These are phyloP conservation scores for Arabidopsis arenosa DNA, from an alignment of 345 rosid species.

Conservation along the genomic window DNA sequence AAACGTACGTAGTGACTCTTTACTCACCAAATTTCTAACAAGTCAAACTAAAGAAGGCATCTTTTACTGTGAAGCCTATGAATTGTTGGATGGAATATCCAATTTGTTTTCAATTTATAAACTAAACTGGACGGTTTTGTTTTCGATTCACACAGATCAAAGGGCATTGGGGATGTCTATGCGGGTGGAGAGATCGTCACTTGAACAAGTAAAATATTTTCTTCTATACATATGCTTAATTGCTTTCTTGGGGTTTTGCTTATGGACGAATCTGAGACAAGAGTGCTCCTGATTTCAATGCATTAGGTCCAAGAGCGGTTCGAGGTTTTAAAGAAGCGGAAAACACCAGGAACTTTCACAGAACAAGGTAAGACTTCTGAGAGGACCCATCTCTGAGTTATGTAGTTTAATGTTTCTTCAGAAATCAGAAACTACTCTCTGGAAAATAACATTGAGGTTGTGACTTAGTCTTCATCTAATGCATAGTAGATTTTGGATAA, in stretches of 20 bases:
- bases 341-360: constrained; percentile 82
- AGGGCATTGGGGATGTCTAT: constrained; percentile 99
- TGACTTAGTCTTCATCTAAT: neutral
- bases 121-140: neutral
- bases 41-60: neutral
- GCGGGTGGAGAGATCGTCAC: constrained; percentile 93
- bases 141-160: constrained; percentile 62
- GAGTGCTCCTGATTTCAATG: constrained; percentile 20
- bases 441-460: neutral
- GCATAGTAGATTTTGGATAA: constrained; percentile 19
- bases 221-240: constrained; percentile 8
- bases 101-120: constrained; percentile 20
- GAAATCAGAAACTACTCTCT: constrained; percentile 14
- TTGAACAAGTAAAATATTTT: constrained; percentile 62
- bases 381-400: constrained; percentile 10
- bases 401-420: constrained; percentile 7
- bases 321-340: constrained; percentile 83
- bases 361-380: constrained; percentile 71
- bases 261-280: constrained; percentile 21
- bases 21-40: constrained; percentile 13
- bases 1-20: constrained; percentile 65
- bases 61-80: constrained; percentile 3
- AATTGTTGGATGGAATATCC: constrained; percentile 22
- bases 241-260: constrained; percentile 21
- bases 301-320: constrained; percentile 87